A percentile compares a stretch with the other conserved stretches of the same genome.
Conservation (phyloP, 768 basidiomycete species). For the Lentinula sp. region DNA sequence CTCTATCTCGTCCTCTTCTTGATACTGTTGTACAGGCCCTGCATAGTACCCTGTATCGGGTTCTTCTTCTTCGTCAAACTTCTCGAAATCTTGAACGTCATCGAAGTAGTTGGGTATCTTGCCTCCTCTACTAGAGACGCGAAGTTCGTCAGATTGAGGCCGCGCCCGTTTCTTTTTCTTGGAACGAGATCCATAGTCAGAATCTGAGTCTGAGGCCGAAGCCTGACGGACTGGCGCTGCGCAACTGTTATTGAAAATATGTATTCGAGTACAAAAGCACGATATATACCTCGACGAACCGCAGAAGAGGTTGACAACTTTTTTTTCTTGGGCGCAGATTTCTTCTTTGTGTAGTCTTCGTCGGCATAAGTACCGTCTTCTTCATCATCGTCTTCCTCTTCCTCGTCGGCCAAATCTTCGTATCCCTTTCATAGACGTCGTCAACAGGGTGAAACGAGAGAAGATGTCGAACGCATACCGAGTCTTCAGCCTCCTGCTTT, state of each 20-base stretch:
- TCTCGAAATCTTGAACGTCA: slow-evolving; percentile 75
- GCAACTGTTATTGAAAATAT: slow-evolving; percentile 8
- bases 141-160: slow-evolving; percentile 56
- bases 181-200: slow-evolving; percentile 79
- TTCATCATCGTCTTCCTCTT: slow-evolving; percentile 48
- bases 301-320: slow-evolving; percentile 36
- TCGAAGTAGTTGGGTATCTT: slow-evolving; percentile 84
- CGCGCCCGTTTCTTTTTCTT: slow-evolving; percentile 78
- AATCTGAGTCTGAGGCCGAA: slow-evolving; percentile 73
- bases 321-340: slow-evolving; percentile 64
- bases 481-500: slow-evolving; percentile 48
- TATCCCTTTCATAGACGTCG: slow-evolving; percentile 29
- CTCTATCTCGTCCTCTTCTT: slow-evolving; percentile 88
- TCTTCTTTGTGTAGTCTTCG: slow-evolving; percentile 70
- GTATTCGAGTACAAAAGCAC: slow-evolving; percentile 9
- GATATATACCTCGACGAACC: slow-evolving; percentile 43
- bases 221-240: slow-evolving; percentile 46
- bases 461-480: slow-evolving; percentile 37
- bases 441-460: slow-evolving; percentile 14
- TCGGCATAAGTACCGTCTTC: slow-evolving; percentile 78
- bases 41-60: slow-evolving; percentile 47
- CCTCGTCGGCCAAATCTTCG: slow-evolving; percentile 56
- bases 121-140: slow-evolving; percentile 69
- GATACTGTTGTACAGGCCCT: slow-evolving; percentile 45
- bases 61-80: slow-evolving; percentile 60